Base-by-base conservation (phyloP, 2,329 filamentous ascomycete species). In the Cordyceps cateniannulata region DNA sequence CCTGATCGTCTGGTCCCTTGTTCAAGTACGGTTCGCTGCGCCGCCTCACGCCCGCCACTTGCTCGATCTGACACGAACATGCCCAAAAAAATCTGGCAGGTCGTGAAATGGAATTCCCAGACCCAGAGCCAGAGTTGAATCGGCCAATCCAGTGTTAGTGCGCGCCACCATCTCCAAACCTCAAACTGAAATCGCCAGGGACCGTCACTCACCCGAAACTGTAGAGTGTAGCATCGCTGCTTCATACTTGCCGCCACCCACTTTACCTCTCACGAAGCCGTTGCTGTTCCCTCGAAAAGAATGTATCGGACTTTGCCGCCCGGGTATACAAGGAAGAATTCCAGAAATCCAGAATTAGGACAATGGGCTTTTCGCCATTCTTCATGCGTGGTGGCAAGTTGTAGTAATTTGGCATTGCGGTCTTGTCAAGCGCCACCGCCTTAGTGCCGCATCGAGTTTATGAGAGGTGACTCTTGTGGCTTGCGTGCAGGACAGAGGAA, bases 141-240 rank as follows among this genome's bases (percentile, higher is more conserved):
- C 9, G 38, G 22, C 59, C 53, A 61, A 50, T 51, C 47, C 47
- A 47, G 48, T 58, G 45, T 48, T 25, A 32, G 44, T 48, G 35
- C 38, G 8, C 22, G 27, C 51, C 52, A 44, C 52, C 50, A 40
- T 55, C 45, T 54, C 32, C 59, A 49, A 35, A 44, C 32, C 59
- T 49, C 52, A 54, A 59, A 63, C 56, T 16, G 56, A 59, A 35
- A 59, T 52, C 57, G 32, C 24, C 48, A 66, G 69, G 63, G 62
- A 66, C 59, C 48, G 27, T 38, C 40, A 59, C 64, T 38, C 40
- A 59, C 64, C 64, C 76, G 77, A 80, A 80, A 80, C 77, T 69
- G 65, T 65, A 68, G 69, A 69, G 60, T 76, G 77, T 80, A 75
- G 72, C 77, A 80, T 72, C 67, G 73, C 66, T 79, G 77, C 77